These are phyloP conservation scores for Colletotrichum lentis DNA, from an alignment of 2,329 filamentous ascomycete genomes.

Conservation along the genomic window DNA sequence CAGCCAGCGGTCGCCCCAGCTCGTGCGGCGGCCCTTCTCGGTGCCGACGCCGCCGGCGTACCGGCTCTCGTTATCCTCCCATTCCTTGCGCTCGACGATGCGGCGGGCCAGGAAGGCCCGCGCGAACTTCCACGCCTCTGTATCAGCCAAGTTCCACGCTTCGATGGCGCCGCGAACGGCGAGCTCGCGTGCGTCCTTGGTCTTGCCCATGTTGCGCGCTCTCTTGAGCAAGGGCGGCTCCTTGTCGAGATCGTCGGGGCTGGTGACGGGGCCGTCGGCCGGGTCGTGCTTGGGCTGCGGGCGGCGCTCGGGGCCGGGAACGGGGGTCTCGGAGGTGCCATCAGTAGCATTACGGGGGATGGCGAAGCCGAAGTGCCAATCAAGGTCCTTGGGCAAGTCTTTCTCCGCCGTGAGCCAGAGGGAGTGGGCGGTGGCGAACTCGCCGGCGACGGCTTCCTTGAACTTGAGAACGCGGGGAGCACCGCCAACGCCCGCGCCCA, in stretches of 20 bases:
- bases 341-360: constrained; percentile 68
- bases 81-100: constrained; percentile 69
- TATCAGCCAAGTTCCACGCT: constrained; percentile 75
- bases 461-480: constrained; percentile 74
- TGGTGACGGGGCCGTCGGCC: constrained; percentile 59
- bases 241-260: constrained; percentile 60
- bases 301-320: constrained; percentile 65
- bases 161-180: constrained; percentile 65
- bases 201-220: constrained; percentile 56
- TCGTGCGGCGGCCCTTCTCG: constrained; percentile 52
- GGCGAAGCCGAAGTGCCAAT: constrained; percentile 89
- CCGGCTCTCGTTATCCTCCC: constrained; percentile 74
- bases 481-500: constrained; percentile 69
- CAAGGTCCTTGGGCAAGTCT: constrained; percentile 72
- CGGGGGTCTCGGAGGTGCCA: constrained; percentile 64
- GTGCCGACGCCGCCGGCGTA: constrained; percentile 70
- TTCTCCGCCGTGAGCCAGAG: constrained; percentile 83
- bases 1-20: constrained; percentile 48
- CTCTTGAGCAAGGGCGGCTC: constrained; percentile 63
- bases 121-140: constrained; percentile 79
- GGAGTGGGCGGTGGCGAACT: constrained; percentile 68
- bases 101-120: constrained; percentile 71
- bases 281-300: constrained; percentile 59
- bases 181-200: constrained; percentile 54
- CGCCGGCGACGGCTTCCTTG: constrained; percentile 82